These are phyloP conservation scores for Syncephalastrum sp. DNA, from an alignment of 371 early-diverging fungal species.

Conservation along the genomic window DNA sequence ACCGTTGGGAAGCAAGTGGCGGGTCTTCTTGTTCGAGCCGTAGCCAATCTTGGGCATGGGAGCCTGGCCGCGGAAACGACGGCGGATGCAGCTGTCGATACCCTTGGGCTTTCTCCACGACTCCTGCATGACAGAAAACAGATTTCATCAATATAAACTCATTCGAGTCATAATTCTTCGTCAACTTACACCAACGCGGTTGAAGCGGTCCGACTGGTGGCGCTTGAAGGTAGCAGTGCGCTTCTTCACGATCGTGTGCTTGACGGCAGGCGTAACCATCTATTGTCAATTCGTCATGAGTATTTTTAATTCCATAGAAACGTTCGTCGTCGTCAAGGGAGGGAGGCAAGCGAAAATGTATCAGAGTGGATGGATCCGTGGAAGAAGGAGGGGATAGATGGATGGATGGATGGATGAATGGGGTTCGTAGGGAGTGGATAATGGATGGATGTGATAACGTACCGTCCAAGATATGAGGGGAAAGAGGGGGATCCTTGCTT, in stretches of 20 bases:
- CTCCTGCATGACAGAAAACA: conserved; percentile 50
- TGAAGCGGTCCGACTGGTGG: conserved; percentile 99
- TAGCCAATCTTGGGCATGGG: conserved; percentile 99
- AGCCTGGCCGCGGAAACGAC: conserved; percentile 96
- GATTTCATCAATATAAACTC: background rate
- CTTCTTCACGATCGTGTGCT: conserved; percentile 98
- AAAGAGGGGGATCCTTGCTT: conserved; percentile 4
- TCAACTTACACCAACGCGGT: conserved; percentile 82
- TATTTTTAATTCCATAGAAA: background rate
- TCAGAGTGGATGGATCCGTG: no score
- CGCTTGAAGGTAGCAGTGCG: conserved; percentile 97
- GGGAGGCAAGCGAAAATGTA: no score
- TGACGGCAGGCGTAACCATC: conserved; percentile 90
- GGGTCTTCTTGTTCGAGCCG: conserved; percentile 93
- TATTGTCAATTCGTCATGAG: background rate
- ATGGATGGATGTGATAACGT: conserved; percentile 1
- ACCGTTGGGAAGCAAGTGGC: conserved; percentile 95
- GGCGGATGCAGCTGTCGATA: conserved; percentile 99
- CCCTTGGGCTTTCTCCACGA: conserved; percentile 99
- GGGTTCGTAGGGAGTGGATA: background rate
- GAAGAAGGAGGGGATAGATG: background rate
- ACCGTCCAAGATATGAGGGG: conserved; percentile 4
- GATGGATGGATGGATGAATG: no score
- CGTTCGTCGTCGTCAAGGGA: no score
- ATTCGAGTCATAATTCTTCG: background rate